Base-by-base conservation (phyloP, 2,329 filamentous ascomycete genomes). In the Diaporthe ilicicola region DNA sequence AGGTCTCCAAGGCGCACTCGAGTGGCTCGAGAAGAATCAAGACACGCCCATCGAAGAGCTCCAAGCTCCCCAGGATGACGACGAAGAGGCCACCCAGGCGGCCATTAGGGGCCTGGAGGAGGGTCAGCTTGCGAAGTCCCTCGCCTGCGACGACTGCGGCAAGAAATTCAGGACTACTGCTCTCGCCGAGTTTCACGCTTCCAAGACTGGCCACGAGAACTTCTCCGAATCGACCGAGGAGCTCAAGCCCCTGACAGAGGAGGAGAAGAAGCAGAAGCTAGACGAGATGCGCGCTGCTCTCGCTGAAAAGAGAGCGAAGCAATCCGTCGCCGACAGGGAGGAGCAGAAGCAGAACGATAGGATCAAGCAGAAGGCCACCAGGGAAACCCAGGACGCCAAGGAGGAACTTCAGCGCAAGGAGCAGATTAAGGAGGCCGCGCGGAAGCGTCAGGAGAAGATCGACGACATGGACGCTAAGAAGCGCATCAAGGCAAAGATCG, bases 181-280 rank as follows among this genome's bases (percentile, higher is more conserved):
- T 32, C 90, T 95, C 75, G 96, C 95, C 12, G 92, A 95, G 77
- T 97, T 94, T 80, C 96, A 99, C 80, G 96, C 94, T 39, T 90
- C 90, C 77, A 97, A 97, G 84, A 95, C 94, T 84, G 93, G 94
- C 61, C 96, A 99, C 81, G 90, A 91, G 56, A 93, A 98, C 81
- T 99, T 99, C 79, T 89, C 93, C 24, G 94, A 99, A 80, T 98
- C 95, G 0, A 95, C 93, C 4, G 95, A 98, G 77, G 94, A 97
- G 79, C 91, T 99, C 75, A 92, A 93, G 3, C 94, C 95, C 0
- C 84, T 99, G 77, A 98, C 95, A 0, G 94, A 95, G 75, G 95
- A 97, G 73, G 92, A 99, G 83, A 98, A 96, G 86, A 91, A 91
- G 78, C 87, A 89, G n/a, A 92, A 88, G 76, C 87, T 99, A 4